Percentiles rank a stretch among this genome's conserved stretches.
Evolutionary conservation across 352 stramenopile species (phyloP).

Genomic region (Pythium brachiatum): DNA sequence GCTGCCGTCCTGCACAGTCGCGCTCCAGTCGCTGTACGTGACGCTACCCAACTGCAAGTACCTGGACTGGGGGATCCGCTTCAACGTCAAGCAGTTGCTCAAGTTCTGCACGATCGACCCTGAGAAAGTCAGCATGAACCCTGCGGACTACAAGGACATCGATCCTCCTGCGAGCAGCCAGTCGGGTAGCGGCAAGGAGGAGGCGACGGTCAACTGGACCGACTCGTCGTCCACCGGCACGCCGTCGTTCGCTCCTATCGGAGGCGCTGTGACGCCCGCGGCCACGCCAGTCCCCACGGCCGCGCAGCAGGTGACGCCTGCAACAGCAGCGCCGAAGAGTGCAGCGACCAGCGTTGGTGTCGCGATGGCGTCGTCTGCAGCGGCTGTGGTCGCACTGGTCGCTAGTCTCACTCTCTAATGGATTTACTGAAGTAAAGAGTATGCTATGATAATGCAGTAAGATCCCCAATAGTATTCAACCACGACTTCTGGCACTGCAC

Average conservation of each 20-base stretch:
- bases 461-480: too few species aligned
- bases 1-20: slow-evolving; percentile 39
- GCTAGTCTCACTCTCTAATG: neutral
- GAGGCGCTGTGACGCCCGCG: neutral
- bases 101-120: slow-evolving; percentile 50
- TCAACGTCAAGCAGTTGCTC: slow-evolving; percentile 39
- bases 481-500: neutral
- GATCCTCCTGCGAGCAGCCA: slow-evolving; percentile 6
- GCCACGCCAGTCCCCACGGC: neutral
- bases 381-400: neutral
- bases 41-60: slow-evolving; percentile 59
- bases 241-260: neutral
- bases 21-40: slow-evolving; percentile 61
- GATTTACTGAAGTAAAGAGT: too few species aligned
- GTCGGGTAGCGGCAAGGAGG: neutral
- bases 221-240: neutral
- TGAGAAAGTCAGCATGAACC: slow-evolving; percentile 11
- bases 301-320: neutral
- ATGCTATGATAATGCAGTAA: too few species aligned
- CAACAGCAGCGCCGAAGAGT: neutral
- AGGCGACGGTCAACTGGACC: neutral
- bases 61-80: slow-evolving; percentile 47
- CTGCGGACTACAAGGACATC: slow-evolving; percentile 8
- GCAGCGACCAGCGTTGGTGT: neutral
- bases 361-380: neutral